Conservation (phyloP, 2,329 filamentous ascomycete genomes). For the Macroventuria anomochaeta region DNA sequence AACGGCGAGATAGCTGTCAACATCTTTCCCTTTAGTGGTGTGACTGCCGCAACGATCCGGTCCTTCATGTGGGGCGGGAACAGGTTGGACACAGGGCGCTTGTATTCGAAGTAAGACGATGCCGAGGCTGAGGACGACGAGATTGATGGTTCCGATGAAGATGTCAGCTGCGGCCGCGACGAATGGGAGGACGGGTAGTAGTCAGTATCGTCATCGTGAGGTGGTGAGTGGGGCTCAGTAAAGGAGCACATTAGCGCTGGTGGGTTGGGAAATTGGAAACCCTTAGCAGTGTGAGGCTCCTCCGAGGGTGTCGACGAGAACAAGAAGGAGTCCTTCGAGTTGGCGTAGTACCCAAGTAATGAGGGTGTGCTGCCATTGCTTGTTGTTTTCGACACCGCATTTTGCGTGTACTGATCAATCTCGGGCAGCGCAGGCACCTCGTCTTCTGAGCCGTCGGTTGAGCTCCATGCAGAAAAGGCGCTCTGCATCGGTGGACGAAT, state of each 20-base stretch:
- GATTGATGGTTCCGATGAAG: constrained; percentile 43
- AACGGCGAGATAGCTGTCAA: constrained; percentile 44
- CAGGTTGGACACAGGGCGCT: constrained; percentile 25
- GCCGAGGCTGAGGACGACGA: constrained; percentile 36
- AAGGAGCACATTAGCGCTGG: constrained; percentile 21
- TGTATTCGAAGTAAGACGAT: constrained; percentile 45
- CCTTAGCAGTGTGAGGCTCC: constrained; percentile 30
- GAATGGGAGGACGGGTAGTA: constrained; percentile 35
- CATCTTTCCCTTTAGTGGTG: constrained; percentile 34
- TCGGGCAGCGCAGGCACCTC: constrained; percentile 25
- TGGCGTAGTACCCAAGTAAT: constrained; percentile 41
- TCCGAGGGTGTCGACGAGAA: constrained; percentile 41
- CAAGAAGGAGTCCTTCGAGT: constrained; percentile 37
- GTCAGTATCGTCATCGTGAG: constrained; percentile 18
- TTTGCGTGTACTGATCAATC: constrained; percentile 7
- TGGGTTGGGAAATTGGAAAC: constrained; percentile 30
- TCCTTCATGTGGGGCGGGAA: constrained; percentile 35
- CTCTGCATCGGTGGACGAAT: constrained; percentile 43
- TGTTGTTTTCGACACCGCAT: constrained; percentile 18
- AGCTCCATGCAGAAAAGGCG: constrained; percentile 48
- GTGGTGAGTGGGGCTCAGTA: constrained; percentile 15
- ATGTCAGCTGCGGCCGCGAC: constrained; percentile 36
- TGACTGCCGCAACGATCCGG: constrained; percentile 41
- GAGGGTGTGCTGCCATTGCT: constrained; percentile 38
- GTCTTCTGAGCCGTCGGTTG: constrained; percentile 43